These are phyloP conservation scores for Dendrobium chrysotoxum DNA, from an alignment of 106 monocot species.

Conservation along the genomic window DNA sequence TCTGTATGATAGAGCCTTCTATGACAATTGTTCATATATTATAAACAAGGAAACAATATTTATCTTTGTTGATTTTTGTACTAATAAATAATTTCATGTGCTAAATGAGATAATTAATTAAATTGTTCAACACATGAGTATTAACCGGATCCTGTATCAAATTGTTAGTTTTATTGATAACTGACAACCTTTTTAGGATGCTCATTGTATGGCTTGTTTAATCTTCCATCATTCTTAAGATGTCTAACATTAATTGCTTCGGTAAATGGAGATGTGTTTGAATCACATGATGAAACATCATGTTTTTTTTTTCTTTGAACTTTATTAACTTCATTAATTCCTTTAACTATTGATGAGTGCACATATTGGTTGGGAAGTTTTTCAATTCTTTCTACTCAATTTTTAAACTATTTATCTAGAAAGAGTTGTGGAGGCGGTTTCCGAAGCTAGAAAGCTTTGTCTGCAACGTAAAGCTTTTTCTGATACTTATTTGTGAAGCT, in stretches of 20 bases:
- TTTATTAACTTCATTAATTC: not conserved
- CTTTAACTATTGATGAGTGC: not conserved
- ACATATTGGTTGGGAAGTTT: not conserved
- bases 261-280: constrained; percentile 46
- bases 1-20: too few relatives aligned
- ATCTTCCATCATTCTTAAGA: too few relatives aligned
- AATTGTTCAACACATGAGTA: too few relatives aligned
- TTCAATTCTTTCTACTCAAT: not conserved
- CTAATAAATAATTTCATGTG: too few relatives aligned
- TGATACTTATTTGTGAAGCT: not conserved
- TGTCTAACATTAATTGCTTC: not conserved
- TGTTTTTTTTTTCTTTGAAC: constrained; percentile 32
- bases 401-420: constrained; percentile 17
- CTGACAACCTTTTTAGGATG: too few relatives aligned
- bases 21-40: too few relatives aligned
- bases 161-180: too few relatives aligned
- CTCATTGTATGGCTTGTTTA: too few relatives aligned
- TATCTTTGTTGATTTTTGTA: too few relatives aligned
- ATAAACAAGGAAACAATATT: too few relatives aligned
- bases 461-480: constrained; percentile 18
- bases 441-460: constrained; percentile 40
- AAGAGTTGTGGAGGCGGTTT: not conserved
- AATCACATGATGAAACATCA: constrained; percentile 70
- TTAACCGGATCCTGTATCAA: too few relatives aligned
- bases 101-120: too few relatives aligned